phyloP scores from a whole-genome alignment of 768 basidiomycete genomes.

The Lactarius pseudohatsudake region DNA sequence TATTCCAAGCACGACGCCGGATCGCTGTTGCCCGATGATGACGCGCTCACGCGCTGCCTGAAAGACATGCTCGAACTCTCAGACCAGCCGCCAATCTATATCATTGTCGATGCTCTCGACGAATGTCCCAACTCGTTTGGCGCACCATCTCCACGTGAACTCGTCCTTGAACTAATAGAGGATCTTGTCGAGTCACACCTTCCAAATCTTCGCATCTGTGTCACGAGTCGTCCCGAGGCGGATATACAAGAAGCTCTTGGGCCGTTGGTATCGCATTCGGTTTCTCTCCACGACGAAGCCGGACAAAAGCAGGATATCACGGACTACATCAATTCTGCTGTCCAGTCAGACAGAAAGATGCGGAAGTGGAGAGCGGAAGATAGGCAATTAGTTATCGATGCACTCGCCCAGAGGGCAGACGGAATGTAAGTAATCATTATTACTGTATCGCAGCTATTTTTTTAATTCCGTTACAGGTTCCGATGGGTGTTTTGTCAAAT shows the following conservation, averaged over 20 bases:
- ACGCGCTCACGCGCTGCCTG: neutral
- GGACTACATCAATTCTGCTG: neutral
- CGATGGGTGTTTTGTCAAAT: slow-evolving; percentile 9
- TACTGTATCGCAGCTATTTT: neutral
- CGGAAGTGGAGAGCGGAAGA: neutral
- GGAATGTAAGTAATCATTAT: neutral
- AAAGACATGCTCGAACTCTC: neutral
- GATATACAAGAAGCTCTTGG: neutral
- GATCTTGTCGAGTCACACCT: neutral
- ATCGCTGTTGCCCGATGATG: neutral
- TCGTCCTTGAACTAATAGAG: neutral
- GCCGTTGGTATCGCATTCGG: neutral
- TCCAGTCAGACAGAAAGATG: neutral
- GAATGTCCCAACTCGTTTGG: slow-evolving; percentile 10
- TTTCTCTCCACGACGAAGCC: neutral
- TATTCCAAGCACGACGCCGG: neutral
- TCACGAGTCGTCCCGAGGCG: slow-evolving; percentile 8
- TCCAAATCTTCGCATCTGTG: neutral
- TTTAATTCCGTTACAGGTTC: neutral
- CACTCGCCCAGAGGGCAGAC: neutral
- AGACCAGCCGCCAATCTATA: neutral
- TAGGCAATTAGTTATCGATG: neutral
- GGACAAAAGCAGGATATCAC: neutral
- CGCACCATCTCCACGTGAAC: neutral
- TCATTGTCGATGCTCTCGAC: slow-evolving; percentile 11